Percentiles rank a stretch among this genome's conserved stretches.
phyloP scores from a whole-genome alignment of 345 rosid species.

The Brassica carinata region DNA sequence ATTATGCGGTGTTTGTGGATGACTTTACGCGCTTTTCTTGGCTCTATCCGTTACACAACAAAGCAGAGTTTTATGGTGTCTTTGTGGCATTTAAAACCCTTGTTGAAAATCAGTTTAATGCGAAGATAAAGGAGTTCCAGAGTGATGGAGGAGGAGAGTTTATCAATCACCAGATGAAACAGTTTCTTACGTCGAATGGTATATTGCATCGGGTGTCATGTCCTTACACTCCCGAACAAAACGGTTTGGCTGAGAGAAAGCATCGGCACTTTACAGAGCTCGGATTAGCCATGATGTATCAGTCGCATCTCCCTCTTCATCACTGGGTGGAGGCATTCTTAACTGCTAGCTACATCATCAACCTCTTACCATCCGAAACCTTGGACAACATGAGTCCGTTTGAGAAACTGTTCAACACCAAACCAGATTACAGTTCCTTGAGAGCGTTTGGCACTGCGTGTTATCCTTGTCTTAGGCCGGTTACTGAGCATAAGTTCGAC shows the following conservation, averaged over 20 bases:
- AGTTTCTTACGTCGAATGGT: not conserved
- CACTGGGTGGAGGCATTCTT: not conserved
- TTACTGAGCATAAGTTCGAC: too few relatives aligned
- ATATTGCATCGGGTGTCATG: not conserved
- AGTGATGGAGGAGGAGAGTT: not conserved
- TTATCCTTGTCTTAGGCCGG: too few relatives aligned
- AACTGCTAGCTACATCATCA: not conserved
- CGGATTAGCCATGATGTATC: not conserved
- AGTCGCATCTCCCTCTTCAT: not conserved
- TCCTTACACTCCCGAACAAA: not conserved
- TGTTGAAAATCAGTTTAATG: not conserved
- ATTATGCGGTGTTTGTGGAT: not conserved
- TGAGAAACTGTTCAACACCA: not conserved
- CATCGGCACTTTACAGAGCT: not conserved
- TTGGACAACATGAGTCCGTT: not conserved
- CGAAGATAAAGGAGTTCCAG: not conserved
- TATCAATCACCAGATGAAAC: not conserved
- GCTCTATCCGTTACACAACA: not conserved
- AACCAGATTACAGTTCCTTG: not conserved
- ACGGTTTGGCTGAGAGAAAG: not conserved
- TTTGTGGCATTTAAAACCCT: not conserved
- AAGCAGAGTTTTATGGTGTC: not conserved
- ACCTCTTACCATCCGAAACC: not conserved
- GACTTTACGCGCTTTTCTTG: not conserved
- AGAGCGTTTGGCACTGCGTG: too few relatives aligned